These are phyloP conservation scores for Penicillium coprophilum DNA, from an alignment of 495 filamentous ascomycete genomes.

Conservation along the genomic window DNA sequence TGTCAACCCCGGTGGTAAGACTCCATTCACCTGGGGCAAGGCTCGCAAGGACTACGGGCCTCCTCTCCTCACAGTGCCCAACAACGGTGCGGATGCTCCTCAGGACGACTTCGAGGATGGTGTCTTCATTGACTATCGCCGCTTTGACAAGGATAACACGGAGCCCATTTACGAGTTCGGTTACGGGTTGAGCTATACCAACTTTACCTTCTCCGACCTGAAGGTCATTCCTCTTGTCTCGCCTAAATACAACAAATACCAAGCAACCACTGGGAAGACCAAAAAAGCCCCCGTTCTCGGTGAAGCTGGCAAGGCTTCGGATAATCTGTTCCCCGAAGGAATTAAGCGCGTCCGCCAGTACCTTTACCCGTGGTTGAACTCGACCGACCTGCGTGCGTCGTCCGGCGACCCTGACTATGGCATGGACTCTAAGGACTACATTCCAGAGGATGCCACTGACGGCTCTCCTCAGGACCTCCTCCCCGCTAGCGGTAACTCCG, in stretches of 20 bases:
- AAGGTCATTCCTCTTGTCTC: constrained; percentile 55
- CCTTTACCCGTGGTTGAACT: constrained; percentile 93
- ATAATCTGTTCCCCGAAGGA: constrained; percentile 74
- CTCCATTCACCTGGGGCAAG: constrained; percentile 85
- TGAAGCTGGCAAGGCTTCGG: constrained; percentile 59
- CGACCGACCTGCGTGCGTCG: constrained; percentile 60
- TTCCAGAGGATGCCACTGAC: constrained; percentile 66
- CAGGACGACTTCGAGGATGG: constrained; percentile 85
- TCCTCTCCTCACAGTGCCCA: constrained; percentile 71
- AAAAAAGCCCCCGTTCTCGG: constrained; percentile 67
- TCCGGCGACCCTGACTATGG: constrained; percentile 71
- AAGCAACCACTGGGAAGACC: constrained; percentile 66
- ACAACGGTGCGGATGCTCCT: constrained; percentile 66
- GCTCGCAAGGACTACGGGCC: constrained; percentile 71
- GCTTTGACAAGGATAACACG: constrained; percentile 73
- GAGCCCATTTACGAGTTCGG: constrained; percentile 90
- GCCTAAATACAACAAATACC: constrained; percentile 63
- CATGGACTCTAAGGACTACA: constrained; percentile 55
- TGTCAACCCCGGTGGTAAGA: constrained; percentile 81
- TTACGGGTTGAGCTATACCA: constrained; percentile 86
- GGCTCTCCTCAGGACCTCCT: constrained; percentile 67
- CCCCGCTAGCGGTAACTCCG: constrained; percentile 63
- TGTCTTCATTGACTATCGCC: constrained; percentile 90
- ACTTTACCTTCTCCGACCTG: constrained; percentile 76
- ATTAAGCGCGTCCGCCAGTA: constrained; percentile 55